A percentile compares a stretch with the other conserved stretches of the same genome.
Evolutionary conservation across 768 basidiomycete species (phyloP).

Genomic region (Auricularia cornea): DNA sequence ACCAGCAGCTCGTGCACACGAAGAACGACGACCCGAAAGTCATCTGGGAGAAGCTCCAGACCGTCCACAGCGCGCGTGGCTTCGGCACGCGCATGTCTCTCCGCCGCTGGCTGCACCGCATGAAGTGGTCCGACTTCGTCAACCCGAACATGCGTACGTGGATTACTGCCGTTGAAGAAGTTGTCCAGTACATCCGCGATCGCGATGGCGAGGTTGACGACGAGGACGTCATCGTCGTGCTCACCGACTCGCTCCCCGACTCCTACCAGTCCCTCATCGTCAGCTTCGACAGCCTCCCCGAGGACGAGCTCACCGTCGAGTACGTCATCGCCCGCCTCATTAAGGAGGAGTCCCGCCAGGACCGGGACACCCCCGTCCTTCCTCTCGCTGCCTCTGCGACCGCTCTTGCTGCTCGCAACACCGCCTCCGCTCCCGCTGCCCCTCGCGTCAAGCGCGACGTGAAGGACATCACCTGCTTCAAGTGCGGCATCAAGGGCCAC

Average conservation of each 20-base stretch:
- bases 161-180: no score
- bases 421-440: conserved; percentile 4
- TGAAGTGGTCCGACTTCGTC: background rate
- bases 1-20: background rate
- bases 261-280: no score
- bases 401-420: no score
- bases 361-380: no score
- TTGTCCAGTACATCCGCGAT: no score
- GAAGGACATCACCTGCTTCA: conserved; percentile 21
- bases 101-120: background rate
- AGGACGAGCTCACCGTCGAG: conserved; percentile 18
- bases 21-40: background rate
- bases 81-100: background rate
- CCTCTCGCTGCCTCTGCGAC: no score
- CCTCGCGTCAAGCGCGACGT: conserved; percentile 20
- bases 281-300: conserved; percentile 6
- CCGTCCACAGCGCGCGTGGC: conserved; percentile 2
- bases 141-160: no score
- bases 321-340: conserved; percentile 22
- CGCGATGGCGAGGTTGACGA: background rate
- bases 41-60: conserved; percentile 1
- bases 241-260: conserved; percentile 14
- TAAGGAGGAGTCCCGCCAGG: conserved; percentile 23
- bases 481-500: conserved; percentile 17
- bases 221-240: conserved; percentile 20